Conservation (phyloP, 139 green algal genomes). For the Ettlia oleoabundans region DNA sequence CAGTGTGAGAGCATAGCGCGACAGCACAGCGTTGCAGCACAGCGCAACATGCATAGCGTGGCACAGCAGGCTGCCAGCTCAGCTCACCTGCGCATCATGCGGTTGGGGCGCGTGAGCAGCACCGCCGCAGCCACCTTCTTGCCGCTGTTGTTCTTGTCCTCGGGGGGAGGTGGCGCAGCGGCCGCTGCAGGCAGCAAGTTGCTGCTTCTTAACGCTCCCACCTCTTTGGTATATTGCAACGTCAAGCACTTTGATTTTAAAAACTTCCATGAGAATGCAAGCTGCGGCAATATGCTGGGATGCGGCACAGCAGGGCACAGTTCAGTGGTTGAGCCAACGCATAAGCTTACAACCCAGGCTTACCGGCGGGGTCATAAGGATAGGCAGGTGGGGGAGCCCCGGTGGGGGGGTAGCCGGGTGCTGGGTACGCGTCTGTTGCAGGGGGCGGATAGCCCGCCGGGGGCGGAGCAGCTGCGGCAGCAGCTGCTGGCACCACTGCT, state of each 20-base stretch:
- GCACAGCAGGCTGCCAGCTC: neutral
- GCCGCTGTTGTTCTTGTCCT: neutral
- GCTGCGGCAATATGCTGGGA: too few relatives aligned
- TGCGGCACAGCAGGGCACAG: neutral
- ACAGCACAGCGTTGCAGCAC: too few relatives aligned
- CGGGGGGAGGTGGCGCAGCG: neutral
- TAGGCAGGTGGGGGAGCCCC: neutral
- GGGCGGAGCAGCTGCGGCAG: neutral
- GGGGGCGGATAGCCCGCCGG: neutral
- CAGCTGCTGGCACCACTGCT: neutral
- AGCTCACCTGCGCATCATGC: neutral
- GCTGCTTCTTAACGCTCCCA: too few relatives aligned
- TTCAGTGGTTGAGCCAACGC: neutral
- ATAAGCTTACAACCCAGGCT: too few relatives aligned
- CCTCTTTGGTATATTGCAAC: too few relatives aligned
- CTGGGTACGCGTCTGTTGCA: neutral
- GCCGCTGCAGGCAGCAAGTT: neutral
- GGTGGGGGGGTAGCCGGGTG: neutral
- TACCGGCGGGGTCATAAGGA: neutral
- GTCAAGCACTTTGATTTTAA: too few relatives aligned
- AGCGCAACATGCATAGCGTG: neutral
- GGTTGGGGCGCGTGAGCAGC: neutral
- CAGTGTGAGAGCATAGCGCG: too few relatives aligned
- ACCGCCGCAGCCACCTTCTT: conserved; percentile 10
- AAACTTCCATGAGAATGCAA: too few relatives aligned